phyloP scores from a whole-genome alignment of 139 green algal species.

The Pseudopediastrum boryanum region DNA sequence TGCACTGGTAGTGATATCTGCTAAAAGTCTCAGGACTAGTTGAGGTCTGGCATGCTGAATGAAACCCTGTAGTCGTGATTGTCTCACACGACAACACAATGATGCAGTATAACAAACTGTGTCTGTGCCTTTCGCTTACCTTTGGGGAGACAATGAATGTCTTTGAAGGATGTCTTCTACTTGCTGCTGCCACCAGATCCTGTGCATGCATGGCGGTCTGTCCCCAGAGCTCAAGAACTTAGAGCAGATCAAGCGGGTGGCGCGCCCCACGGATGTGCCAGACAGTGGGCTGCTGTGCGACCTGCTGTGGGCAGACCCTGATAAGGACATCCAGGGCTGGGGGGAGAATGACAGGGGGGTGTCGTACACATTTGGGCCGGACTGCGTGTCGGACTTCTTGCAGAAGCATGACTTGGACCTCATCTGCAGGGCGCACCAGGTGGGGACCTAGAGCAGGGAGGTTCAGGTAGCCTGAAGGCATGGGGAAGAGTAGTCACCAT shows the following conservation, averaged over 20 bases:
- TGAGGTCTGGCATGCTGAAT: too few species aligned
- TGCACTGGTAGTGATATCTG: too few species aligned
- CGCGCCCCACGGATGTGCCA: constrained; percentile 95
- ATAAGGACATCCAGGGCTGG: constrained; percentile 98
- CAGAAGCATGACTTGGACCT: constrained; percentile 97
- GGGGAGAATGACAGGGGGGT: constrained; percentile 99
- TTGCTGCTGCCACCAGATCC: constrained; percentile 75
- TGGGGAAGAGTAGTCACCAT: too few species aligned
- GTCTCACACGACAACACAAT: too few species aligned
- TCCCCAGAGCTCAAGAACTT: constrained; percentile 97
- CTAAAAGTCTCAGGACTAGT: too few species aligned
- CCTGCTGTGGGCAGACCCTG: constrained; percentile 98
- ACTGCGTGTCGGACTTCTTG: constrained; percentile 96
- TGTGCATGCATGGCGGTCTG: constrained; percentile 99
- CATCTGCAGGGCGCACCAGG: constrained; percentile 96
- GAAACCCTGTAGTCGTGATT: too few species aligned
- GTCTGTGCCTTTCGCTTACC: too few species aligned
- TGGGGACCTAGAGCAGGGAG: too few species aligned
- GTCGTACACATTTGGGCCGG: constrained; percentile 98
- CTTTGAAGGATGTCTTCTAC: too few species aligned
- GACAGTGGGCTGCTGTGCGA: constrained; percentile 99
- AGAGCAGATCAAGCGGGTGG: constrained; percentile 98
- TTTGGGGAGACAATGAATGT: too few species aligned
- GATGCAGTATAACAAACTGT: too few species aligned
- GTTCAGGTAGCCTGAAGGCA: too few species aligned